A percentile compares a stretch with the other conserved stretches of the same genome.
Conservation (phyloP, 208 protist genomes). For the Leishmania major region DNA sequence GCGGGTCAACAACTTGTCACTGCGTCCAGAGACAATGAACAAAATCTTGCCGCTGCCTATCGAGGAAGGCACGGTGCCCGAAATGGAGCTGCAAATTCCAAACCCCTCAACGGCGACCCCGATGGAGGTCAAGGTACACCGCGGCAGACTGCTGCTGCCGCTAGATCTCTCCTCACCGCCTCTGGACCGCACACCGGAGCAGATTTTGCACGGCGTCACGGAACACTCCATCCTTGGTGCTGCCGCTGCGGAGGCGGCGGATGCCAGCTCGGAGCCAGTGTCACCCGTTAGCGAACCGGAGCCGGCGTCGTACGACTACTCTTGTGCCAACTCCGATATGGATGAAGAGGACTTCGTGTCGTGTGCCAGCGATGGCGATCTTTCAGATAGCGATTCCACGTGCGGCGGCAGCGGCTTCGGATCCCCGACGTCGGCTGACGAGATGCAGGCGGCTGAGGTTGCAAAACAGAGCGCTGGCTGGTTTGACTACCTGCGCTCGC, state of each 20-base stretch:
- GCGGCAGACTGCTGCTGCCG: conserved; percentile 34
- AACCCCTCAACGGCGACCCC: conserved; percentile 55
- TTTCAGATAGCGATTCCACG: conserved; percentile 31
- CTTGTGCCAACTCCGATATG: conserved; percentile 14
- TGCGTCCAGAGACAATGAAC: conserved; percentile 63
- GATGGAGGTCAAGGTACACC: conserved; percentile 41
- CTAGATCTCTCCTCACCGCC: conserved; percentile 32
- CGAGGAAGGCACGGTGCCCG: conserved; percentile 45
- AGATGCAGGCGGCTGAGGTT: not conserved
- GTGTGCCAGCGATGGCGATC: conserved; percentile 62
- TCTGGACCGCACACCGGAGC: conserved; percentile 45
- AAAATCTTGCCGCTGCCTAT: conserved; percentile 62
- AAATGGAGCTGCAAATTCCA: conserved; percentile 67
- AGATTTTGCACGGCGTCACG: conserved; percentile 60
- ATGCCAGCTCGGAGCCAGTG: conserved; percentile 18
- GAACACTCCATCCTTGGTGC: conserved; percentile 55
- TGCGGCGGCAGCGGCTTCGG: conserved; percentile 18
- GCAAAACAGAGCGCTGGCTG: conserved; percentile 27
- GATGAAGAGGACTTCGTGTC: conserved; percentile 61
- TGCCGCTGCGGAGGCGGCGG: conserved; percentile 2
- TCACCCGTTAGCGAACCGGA: conserved; percentile 15
- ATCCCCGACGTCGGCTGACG: conserved; percentile 17
- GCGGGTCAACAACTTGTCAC: conserved; percentile 48
- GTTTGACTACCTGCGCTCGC: conserved; percentile 50
- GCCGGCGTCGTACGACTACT: conserved; percentile 13